These are phyloP conservation scores for Fermentozyma sake DNA, from an alignment of 1,139 yeast genomes.

Conservation along the genomic window DNA sequence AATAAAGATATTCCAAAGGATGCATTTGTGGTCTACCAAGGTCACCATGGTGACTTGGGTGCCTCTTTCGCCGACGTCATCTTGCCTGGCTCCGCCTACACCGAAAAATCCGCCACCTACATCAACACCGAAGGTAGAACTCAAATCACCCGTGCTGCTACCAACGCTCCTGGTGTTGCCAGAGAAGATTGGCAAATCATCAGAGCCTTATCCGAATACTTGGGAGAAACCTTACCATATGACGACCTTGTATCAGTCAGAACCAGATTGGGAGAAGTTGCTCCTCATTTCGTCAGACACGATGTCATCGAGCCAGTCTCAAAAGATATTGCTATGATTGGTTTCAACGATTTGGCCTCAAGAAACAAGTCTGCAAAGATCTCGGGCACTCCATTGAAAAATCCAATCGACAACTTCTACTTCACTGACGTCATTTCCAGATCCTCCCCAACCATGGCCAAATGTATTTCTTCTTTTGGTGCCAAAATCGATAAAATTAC, in stretches of 20 bases:
- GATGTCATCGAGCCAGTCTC: conserved; percentile 73
- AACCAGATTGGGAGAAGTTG: conserved; percentile 67
- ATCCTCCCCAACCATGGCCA: conserved; percentile 89
- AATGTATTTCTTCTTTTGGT: conserved; percentile 67
- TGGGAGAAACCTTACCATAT: conserved; percentile 69
- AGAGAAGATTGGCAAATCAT: conserved; percentile 92
- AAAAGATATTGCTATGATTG: conserved; percentile 52
- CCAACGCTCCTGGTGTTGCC: conserved; percentile 87
- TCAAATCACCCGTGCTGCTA: conserved; percentile 82
- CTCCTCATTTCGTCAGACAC: conserved; percentile 77
- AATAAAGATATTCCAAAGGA: conserved; percentile 73
- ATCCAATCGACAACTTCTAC: conserved; percentile 79
- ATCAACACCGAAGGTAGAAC: conserved; percentile 91
- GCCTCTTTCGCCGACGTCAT: conserved; percentile 87
- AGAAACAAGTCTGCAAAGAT: conserved; percentile 37
- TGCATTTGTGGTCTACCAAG: conserved; percentile 87
- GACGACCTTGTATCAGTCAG: conserved; percentile 71
- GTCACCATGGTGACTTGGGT: conserved; percentile 90
- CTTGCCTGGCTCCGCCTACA: conserved; percentile 85
- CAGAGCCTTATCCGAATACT: conserved; percentile 78
- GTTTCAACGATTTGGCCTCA: conserved; percentile 46
- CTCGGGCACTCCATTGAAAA: conserved; percentile 51
- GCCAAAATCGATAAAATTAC: conserved; percentile 56
- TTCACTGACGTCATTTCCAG: conserved; percentile 86
- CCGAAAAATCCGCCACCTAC: conserved; percentile 84